A percentile compares a stretch with the other conserved stretches of the same genome.
Evolutionary conservation across 2,329 filamentous ascomycete genomes (phyloP).

Genomic region (Exophiala phaeomuriformis): DNA sequence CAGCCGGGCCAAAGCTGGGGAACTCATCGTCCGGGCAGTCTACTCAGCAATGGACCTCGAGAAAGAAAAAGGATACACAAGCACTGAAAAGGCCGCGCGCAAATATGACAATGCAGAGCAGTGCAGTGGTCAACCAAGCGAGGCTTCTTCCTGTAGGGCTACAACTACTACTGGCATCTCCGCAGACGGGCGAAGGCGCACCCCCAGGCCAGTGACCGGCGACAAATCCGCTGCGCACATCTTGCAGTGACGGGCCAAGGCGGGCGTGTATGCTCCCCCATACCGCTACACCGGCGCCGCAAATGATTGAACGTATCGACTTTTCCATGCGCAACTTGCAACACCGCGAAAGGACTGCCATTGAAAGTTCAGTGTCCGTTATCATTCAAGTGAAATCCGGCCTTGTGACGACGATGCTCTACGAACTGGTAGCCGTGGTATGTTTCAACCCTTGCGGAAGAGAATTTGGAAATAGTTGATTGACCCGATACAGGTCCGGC

Average conservation of each 20-base stretch:
- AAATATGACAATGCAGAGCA: background rate
- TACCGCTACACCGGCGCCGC: background rate
- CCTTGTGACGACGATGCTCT: conserved; percentile 62
- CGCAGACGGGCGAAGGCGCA: background rate
- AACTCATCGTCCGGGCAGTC: conserved; percentile 5
- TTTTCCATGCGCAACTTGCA: background rate
- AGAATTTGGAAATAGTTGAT: conserved; percentile 2
- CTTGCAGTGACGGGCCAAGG: background rate
- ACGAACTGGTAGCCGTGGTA: conserved; percentile 95
- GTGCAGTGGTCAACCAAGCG: no score
- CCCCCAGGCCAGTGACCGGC: background rate
- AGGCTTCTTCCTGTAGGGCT: no score
- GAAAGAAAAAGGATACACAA: background rate
- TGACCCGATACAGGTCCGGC: conserved; percentile 63
- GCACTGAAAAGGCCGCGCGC: background rate
- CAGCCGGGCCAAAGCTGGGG: conserved; percentile 11
- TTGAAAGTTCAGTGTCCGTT: background rate
- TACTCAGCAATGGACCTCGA: background rate
- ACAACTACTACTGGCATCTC: background rate
- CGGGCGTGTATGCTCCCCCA: background rate
- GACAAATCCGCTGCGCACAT: conserved; percentile 8
- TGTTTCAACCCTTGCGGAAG: conserved; percentile 32
- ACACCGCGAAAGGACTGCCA: background rate
- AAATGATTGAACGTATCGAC: background rate
- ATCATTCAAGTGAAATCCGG: background rate